Evolutionary conservation across 345 rosid genomes (phyloP), one percentile per base, ranked within the genome.

Genomic region (Rhizophora mangle): DNA sequence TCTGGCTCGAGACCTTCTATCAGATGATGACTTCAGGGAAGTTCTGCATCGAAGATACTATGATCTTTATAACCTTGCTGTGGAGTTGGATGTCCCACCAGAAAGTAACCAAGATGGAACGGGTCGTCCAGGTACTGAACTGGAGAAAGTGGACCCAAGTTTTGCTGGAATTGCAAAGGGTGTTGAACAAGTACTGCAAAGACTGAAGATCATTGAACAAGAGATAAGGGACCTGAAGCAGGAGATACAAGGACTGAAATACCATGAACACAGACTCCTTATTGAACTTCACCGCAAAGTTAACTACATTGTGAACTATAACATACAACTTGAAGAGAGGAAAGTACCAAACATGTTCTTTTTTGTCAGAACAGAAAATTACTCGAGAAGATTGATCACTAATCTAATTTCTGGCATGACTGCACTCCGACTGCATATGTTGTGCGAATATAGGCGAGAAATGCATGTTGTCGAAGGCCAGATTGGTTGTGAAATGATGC

Each of bases 391-490:
- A 78, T 72, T 92, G 71, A 84, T 95, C 74, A 88, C 98, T 68
- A 76, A 74, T 70, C 61, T 95, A 31, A 82, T 92, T 74, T 79
- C 94, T 8, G 99, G 98, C 78, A 85, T 90, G 96, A 72, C 83
- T 57, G 90, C 99, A 37, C 85, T 95, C 53, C 78, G 92, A 72
- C 76, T 95, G 69, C 98, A 92, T 85, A 92, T 92, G 97, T 70
- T 95, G 61, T 92, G 98, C 34, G 98, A 95, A 68, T 92, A 68
- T 71, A 84, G 97, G 70, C 74, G 86, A 51, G 98, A 95, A 79
- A 92, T 95, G 92, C 96, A 95, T 20, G 92, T 92, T 8, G 92
- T 95, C 9, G 96, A 88, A 66, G 97, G 88, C 51, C 97, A 92
- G 78, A 74, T 86, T 7, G 97, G 94, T 22, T 90, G 98, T 57